phyloP scores from a whole-genome alignment of 2,329 filamentous ascomycete species.

The Colletotrichum sp. region DNA sequence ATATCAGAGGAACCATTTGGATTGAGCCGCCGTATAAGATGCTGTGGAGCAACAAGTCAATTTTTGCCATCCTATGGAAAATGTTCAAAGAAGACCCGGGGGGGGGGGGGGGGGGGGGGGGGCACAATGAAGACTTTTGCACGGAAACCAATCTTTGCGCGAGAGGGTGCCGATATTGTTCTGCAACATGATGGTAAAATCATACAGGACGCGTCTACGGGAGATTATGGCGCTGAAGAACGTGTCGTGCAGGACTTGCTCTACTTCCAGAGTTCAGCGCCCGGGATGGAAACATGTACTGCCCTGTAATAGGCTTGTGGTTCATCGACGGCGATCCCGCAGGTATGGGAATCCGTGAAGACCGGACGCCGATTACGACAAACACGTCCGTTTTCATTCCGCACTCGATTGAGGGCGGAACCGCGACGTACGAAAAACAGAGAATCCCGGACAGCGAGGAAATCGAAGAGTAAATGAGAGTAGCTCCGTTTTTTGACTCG shows the following conservation, averaged over 20 bases:
- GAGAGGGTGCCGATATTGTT: neutral
- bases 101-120: too few species aligned
- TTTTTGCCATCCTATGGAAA: neutral
- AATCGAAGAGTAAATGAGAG: neutral
- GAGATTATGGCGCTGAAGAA: neutral
- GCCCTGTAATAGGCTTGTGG: neutral
- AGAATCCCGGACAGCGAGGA: neutral
- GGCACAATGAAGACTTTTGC: neutral
- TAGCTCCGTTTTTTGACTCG: neutral
- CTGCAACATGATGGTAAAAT: neutral
- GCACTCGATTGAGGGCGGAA: neutral
- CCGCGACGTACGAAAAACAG: neutral
- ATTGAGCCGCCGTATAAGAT: constrained; percentile 4
- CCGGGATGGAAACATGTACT: neutral
- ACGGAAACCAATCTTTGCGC: neutral
- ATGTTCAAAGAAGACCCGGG: neutral
- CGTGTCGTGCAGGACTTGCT: neutral
- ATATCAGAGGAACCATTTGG: neutral
- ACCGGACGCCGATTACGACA: neutral
- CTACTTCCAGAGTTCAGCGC: neutral
- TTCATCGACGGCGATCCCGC: neutral
- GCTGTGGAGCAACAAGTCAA: neutral
- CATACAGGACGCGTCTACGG: neutral
- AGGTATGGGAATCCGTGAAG: neutral
- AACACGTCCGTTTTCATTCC: neutral